Base-by-base conservation (phyloP, 225 moss, liverwort and hornwort genomes). In the Pleurozium schreberi region DNA sequence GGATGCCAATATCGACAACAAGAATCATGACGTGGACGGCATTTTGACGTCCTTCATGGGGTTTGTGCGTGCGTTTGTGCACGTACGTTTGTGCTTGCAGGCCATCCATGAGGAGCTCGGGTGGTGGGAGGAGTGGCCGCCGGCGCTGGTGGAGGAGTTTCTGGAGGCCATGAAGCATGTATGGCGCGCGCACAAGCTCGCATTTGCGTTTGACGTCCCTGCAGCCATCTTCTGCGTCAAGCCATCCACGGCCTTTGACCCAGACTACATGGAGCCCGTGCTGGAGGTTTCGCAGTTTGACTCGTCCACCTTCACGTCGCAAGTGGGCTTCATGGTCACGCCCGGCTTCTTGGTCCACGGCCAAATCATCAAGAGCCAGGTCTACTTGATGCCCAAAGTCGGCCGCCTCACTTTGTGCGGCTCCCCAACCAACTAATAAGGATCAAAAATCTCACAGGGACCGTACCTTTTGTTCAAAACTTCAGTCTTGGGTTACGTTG, bases 111-210 rank as follows among this genome's bases (percentile, higher is more conserved):
- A 94, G 31, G 92, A 92, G 87, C 85, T 94, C n/a, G 90, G 91
- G 73, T 94, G 94, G 94, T 94, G 94, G 94, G 90, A 94, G 5
- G 91, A 94, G 88, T 94, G 94, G 94, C 94, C 94, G 20, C 82
- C 88, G 12, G 40, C 65, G 20, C 42, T 94, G 34, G 94, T 94
- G 74, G 94, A 94, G 89, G 94, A 94, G 85, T 94, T 94, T 83
- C 78, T 94, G 59, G 94, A 94, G 87, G 93, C 94, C 58, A 94
- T 94, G 94, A 94, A 93, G 89, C 94, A 94, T 8, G 93, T 94
- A 2, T 95, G 95, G 95, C 91, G 94, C 2, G 92, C 93, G 0
- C 94, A 95, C 82, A 93, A 93, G 70, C 80, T 95, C 5, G 95
- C 95, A 0, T 91, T 91, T 57, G 91, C 94, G 1, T 95, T 95